Conservation (phyloP, 1,284 basidiomycete species). For the Pterula multifida region DNA sequence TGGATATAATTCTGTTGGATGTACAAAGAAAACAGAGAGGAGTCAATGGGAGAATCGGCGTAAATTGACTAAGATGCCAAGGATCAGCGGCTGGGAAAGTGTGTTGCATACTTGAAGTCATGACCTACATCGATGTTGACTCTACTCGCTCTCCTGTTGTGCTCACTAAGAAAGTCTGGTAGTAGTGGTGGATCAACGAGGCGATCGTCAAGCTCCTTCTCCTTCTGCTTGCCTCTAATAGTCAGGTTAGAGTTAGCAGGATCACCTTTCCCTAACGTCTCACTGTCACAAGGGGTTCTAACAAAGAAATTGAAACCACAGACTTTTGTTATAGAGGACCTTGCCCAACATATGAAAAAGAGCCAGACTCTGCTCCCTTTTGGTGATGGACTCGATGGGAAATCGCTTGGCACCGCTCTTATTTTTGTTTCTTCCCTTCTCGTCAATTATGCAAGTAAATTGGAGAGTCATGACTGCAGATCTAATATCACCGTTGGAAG, state of each 20-base stretch:
- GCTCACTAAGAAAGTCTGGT: constrained; percentile 42
- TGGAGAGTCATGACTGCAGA: constrained; percentile 90
- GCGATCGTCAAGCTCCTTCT: constrained; percentile 39
- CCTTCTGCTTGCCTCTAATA: constrained; percentile 43
- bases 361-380: constrained; percentile 76
- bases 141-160: constrained; percentile 60
- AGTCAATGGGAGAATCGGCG: constrained; percentile 83
- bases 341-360: constrained; percentile 93
- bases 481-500: constrained; percentile 83
- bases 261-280: constrained; percentile 56
- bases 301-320: too few species aligned
- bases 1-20: constrained; percentile 88
- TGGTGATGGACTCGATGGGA: constrained; percentile 59
- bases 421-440: constrained; percentile 21
- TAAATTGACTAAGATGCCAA: constrained; percentile 48
- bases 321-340: constrained; percentile 92
- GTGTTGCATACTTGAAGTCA: neutral
- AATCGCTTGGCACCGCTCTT: constrained; percentile 17
- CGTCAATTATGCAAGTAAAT: constrained; percentile 49
- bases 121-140: constrained; percentile 72
- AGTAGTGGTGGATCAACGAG: constrained; percentile 40
- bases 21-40: constrained; percentile 80
- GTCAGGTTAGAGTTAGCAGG: constrained; percentile 37
- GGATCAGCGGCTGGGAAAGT: constrained; percentile 2
- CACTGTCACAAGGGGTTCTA: constrained; percentile 1